Conservation (phyloP, 2,329 filamentous ascomycete genomes). For the Metarhizium rileyi region DNA sequence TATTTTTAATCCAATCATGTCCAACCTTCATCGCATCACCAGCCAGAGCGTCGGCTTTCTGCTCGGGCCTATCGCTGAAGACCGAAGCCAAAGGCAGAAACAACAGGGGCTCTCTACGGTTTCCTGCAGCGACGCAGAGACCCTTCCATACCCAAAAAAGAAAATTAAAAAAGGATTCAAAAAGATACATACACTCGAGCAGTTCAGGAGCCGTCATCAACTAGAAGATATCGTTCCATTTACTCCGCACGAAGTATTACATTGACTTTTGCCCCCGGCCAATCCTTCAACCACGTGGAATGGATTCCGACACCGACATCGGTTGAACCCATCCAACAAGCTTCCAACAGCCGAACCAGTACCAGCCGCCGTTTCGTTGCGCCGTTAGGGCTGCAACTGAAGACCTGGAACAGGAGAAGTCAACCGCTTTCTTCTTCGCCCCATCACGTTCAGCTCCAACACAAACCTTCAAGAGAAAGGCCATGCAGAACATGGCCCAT, state of each 20-base stretch:
- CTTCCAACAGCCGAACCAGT: neutral
- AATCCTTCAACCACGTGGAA: neutral
- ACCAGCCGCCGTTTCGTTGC: neutral
- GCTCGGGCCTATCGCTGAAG: neutral
- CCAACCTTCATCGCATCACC: too few relatives aligned
- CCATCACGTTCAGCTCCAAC: neutral
- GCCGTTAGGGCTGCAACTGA: neutral
- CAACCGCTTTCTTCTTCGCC: neutral
- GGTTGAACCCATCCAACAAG: neutral
- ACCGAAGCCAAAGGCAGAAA: neutral
- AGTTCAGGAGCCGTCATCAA: too few relatives aligned
- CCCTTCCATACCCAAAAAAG: too few relatives aligned
- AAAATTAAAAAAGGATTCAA: too few relatives aligned
- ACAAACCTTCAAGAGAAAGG: neutral
- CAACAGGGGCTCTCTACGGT: too few relatives aligned
- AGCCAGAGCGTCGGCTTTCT: neutral
- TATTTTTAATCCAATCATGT: constrained; percentile 1
- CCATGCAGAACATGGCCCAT: constrained; percentile 7
- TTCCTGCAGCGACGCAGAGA: neutral
- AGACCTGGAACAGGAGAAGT: neutral
- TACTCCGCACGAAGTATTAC: too few relatives aligned
- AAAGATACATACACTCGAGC: too few relatives aligned
- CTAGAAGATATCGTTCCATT: too few relatives aligned
- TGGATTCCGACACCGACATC: neutral
- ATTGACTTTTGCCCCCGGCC: too few relatives aligned